phyloP scores from a whole-genome alignment of 139 green algal genomes.

The Diplosphaera chodatii region DNA sequence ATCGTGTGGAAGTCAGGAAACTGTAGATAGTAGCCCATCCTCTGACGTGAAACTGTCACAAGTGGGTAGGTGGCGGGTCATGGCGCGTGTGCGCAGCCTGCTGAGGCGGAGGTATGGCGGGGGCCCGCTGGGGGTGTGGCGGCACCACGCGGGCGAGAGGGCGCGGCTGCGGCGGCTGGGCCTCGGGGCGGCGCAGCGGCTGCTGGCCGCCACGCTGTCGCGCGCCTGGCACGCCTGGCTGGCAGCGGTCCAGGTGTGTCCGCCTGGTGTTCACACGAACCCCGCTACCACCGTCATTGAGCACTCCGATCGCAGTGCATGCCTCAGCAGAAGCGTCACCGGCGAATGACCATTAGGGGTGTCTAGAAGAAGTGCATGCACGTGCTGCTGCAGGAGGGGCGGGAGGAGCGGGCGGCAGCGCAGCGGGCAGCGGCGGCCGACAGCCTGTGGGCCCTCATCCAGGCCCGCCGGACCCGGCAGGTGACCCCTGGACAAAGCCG shows the following conservation, averaged over 20 bases:
- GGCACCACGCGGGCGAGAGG: not conserved
- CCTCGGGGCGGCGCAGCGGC: not conserved
- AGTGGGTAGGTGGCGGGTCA: not conserved
- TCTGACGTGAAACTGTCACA: too few relatives aligned
- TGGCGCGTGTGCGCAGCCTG: not conserved
- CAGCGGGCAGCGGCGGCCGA: too few relatives aligned
- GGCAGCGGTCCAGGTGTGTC: not conserved
- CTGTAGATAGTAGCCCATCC: too few relatives aligned
- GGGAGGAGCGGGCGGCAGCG: not conserved
- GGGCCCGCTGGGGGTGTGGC: not conserved
- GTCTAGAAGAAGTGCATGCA: too few relatives aligned
- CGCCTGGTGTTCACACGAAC: too few relatives aligned
- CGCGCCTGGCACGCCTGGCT: not conserved
- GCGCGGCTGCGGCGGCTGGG: not conserved
- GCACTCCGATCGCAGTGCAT: too few relatives aligned
- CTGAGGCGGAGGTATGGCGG: not conserved
- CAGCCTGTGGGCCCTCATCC: not conserved
- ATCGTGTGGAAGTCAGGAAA: too few relatives aligned
- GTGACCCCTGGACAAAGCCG: too few relatives aligned
- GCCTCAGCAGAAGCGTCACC: too few relatives aligned
- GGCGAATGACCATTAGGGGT: too few relatives aligned
- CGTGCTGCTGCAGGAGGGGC: not conserved
- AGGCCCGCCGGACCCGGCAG: too few relatives aligned
- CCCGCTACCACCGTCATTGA: too few relatives aligned
- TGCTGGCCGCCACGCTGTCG: not conserved